A percentile compares a stretch with the other conserved stretches of the same genome.
Evolutionary conservation across 345 rosid genomes (phyloP).

Genomic region (Schrenkiella parvula): DNA sequence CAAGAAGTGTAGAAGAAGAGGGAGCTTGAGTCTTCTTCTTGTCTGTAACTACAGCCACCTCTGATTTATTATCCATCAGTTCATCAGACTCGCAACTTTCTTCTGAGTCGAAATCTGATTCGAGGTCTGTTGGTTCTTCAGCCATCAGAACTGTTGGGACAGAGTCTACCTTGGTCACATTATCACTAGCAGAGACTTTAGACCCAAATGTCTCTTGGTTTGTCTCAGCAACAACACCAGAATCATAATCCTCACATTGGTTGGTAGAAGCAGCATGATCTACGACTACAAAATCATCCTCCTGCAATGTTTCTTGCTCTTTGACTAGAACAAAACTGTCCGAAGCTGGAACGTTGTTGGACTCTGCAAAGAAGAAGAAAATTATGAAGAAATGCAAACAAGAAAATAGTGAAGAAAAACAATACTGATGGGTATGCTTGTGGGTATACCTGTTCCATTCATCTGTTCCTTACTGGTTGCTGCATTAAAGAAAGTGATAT

Average conservation of each 20-base stretch:
- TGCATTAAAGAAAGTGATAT: slow-evolving; percentile 30
- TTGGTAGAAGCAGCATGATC: slow-evolving; percentile 8
- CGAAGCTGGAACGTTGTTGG: not conserved
- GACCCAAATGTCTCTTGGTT: slow-evolving; percentile 14
- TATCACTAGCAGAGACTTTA: slow-evolving; percentile 2
- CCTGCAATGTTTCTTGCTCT: slow-evolving; percentile 17
- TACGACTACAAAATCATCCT: slow-evolving; percentile 13
- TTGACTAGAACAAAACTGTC: slow-evolving; percentile 2
- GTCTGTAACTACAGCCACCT: slow-evolving; percentile 14
- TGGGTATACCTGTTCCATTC: slow-evolving; percentile 13
- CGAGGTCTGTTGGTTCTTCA: slow-evolving; percentile 1
- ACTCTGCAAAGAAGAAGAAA: slow-evolving; percentile 18
- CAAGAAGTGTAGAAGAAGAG: not conserved
- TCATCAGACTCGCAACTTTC: slow-evolving; percentile 14
- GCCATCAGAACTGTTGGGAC: not conserved
- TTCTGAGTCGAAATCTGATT: not conserved
- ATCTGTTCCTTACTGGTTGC: not conserved
- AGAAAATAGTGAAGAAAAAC: not conserved
- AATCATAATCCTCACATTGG: slow-evolving; percentile 3
- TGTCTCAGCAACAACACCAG: slow-evolving; percentile 13
- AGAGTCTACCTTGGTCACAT: not conserved
- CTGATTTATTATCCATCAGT: not conserved
- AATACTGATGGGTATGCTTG: not conserved
- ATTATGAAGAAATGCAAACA: slow-evolving; percentile 8
- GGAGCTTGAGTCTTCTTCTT: slow-evolving; percentile 8